These are phyloP conservation scores for Symbiotaphrina buchneri DNA, from an alignment of 495 filamentous ascomycete species.

Conservation along the genomic window DNA sequence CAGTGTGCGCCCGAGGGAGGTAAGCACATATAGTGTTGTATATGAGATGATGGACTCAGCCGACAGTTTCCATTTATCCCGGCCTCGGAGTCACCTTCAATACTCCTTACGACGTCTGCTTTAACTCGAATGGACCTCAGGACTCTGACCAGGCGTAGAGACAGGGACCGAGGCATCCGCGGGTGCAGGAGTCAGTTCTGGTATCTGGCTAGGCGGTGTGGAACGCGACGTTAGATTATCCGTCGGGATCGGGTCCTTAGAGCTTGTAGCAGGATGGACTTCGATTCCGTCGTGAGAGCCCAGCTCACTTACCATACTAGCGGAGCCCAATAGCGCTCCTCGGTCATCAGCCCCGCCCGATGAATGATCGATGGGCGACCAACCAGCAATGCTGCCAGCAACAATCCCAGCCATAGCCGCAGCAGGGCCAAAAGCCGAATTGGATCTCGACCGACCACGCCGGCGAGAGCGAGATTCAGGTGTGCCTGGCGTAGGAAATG, in stretches of 20 bases:
- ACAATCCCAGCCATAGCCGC: constrained; percentile 77
- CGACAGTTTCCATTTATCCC: too few relatives aligned
- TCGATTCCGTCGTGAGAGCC: constrained; percentile 28
- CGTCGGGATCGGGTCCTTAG: constrained; percentile 28
- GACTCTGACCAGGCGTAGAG: too few relatives aligned
- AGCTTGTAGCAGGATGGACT: constrained; percentile 31
- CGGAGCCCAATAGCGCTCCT: constrained; percentile 24
- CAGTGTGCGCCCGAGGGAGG: too few relatives aligned
- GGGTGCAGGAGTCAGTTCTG: constrained; percentile 26
- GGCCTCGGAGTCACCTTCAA: too few relatives aligned
- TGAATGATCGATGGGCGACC: constrained; percentile 59
- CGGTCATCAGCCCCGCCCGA: constrained; percentile 23
- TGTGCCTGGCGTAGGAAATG: constrained; percentile 44
- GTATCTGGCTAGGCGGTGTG: constrained; percentile 34
- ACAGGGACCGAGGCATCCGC: too few relatives aligned
- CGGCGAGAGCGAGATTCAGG: constrained; percentile 52
- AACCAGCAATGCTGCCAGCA: constrained; percentile 61
- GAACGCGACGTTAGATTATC: constrained; percentile 19
- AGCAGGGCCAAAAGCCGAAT: constrained; percentile 64
- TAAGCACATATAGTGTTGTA: too few relatives aligned
- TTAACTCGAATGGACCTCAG: too few relatives aligned
- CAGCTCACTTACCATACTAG: constrained; percentile 15
- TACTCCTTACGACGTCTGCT: too few relatives aligned
- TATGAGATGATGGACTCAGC: too few relatives aligned
- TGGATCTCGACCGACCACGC: constrained; percentile 62